Percentiles rank a stretch among this genome's conserved stretches.
phyloP scores from a whole-genome alignment of 768 basidiomycete genomes.

The Paxillus rubicundulus region DNA sequence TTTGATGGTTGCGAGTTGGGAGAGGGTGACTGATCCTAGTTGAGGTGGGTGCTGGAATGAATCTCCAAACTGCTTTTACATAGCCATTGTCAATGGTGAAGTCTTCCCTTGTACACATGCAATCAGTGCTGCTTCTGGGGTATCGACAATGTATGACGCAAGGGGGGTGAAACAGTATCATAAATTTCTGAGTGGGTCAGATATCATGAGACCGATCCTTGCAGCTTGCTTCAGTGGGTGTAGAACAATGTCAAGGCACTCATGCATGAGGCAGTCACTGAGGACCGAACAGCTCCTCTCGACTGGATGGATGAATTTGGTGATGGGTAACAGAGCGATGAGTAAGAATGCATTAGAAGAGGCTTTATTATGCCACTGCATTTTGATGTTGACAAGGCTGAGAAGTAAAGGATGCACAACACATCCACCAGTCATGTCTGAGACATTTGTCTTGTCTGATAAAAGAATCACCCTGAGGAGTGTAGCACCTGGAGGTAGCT shows the following conservation, averaged over 20 bases:
- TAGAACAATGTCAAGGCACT: conserved; percentile 16
- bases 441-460: conserved; percentile 8
- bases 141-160: conserved; percentile 25
- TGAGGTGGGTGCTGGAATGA: conserved; percentile 29
- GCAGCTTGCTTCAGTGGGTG: conserved; percentile 17
- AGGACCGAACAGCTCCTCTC: not conserved
- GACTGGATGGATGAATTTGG: not conserved
- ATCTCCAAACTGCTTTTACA: conserved; percentile 31
- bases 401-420: conserved; percentile 10
- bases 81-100: conserved; percentile 33
- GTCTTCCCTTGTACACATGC: conserved; percentile 20
- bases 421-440: conserved; percentile 13
- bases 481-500: conserved; percentile 2
- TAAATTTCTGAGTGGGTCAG: conserved; percentile 18
- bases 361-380: not conserved
- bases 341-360: not conserved
- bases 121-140: conserved; percentile 6
- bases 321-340: not conserved
- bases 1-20: conserved; percentile 1
- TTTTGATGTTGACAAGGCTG: conserved; percentile 13
- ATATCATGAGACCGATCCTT: conserved; percentile 12
- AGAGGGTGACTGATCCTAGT: conserved; percentile 18
- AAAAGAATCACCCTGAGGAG: conserved; percentile 2
- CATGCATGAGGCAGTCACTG: conserved; percentile 3
- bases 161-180: conserved; percentile 17